Conservation (phyloP, 1,139 yeast genomes). For the Protomyces inundatus region DNA sequence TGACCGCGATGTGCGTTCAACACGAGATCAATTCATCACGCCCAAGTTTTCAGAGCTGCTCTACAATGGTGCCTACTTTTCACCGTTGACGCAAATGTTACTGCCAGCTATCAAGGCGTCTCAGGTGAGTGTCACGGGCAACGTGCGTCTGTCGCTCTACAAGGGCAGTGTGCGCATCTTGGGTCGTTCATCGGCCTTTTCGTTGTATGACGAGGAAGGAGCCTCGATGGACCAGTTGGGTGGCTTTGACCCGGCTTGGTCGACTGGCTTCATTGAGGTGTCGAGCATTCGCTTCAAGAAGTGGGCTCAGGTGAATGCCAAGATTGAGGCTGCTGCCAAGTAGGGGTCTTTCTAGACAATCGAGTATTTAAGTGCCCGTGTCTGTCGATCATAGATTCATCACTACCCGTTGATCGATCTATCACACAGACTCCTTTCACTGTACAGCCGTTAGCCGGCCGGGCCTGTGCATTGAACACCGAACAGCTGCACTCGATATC, state of each 20-base stretch:
- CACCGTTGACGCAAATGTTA: constrained; percentile 96
- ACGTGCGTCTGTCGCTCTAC: constrained; percentile 87
- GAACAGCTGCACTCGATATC: too few relatives aligned
- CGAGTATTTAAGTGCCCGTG: too few relatives aligned
- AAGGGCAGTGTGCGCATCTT: constrained; percentile 78
- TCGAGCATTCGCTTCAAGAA: constrained; percentile 97
- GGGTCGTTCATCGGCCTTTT: constrained; percentile 96
- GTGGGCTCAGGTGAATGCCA: constrained; percentile 92
- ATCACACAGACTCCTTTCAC: too few relatives aligned
- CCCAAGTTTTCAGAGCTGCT: constrained; percentile 83
- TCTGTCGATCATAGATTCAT: too few relatives aligned
- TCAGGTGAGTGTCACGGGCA: constrained; percentile 91
- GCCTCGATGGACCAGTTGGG: constrained; percentile 99
- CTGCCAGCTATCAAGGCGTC: constrained; percentile 92
- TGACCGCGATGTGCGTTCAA: constrained; percentile 95
- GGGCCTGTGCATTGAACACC: too few relatives aligned
- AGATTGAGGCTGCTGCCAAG: constrained; percentile 49
- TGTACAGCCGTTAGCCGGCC: too few relatives aligned
- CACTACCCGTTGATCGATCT: too few relatives aligned
- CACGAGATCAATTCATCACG: constrained; percentile 94
- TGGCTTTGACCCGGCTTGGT: constrained; percentile 95
- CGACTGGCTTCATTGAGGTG: constrained; percentile 94
- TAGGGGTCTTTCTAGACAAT: constrained; percentile 35
- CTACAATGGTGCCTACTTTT: constrained; percentile 95
- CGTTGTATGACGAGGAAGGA: constrained; percentile 94